These are phyloP conservation scores for Populus hybrid DNA, from an alignment of 441 rosid genomes.

Conservation along the genomic window DNA sequence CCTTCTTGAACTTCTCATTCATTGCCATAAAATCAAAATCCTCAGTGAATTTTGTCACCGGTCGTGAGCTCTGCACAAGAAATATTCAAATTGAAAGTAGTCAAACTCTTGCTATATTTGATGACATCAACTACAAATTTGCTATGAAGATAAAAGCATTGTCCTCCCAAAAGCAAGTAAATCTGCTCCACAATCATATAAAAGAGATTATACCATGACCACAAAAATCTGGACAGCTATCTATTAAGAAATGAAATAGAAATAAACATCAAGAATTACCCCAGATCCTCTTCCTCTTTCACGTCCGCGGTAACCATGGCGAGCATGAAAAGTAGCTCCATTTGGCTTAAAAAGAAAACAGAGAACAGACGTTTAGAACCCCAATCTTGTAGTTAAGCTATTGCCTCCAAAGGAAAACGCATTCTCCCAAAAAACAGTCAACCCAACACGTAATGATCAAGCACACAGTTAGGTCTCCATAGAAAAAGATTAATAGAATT, in stretches of 20 bases:
- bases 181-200: not conserved
- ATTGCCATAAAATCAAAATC: slow-evolving; percentile 86
- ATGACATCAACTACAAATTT: not conserved
- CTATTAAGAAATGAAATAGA: not conserved
- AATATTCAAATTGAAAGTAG: not conserved
- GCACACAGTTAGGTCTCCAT: not conserved
- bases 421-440: not conserved
- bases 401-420: not conserved
- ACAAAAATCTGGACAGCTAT: not conserved
- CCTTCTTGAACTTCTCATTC: slow-evolving; percentile 94
- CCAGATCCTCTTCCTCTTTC: slow-evolving; percentile 80
- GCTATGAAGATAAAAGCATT: not conserved
- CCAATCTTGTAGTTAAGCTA: not conserved
- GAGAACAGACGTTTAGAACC: not conserved
- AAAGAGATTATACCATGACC: not conserved
- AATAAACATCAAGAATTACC: slow-evolving; percentile 36
- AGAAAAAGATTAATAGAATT: not conserved
- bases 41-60: slow-evolving; percentile 67
- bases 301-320: slow-evolving; percentile 61
- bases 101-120: not conserved
- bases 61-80: slow-evolving; percentile 52
- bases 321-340: slow-evolving; percentile 53
- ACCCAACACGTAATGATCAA: not conserved
- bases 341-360: slow-evolving; percentile 40
- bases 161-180: not conserved